phyloP scores from a whole-genome alignment of 306 rosid genomes.

The Boehmeria nivea region DNA sequence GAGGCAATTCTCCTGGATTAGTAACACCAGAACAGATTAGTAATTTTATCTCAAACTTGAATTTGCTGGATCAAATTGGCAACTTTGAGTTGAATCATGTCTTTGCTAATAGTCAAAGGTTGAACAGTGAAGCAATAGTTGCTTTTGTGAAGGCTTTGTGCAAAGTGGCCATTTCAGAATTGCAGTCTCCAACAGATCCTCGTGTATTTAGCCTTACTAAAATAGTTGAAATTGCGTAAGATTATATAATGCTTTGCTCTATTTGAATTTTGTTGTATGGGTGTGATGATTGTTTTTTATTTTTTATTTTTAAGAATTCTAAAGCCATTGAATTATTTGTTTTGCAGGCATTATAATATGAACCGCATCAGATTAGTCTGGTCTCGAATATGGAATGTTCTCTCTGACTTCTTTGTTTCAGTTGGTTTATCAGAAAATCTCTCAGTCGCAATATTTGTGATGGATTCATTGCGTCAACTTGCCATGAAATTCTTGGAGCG shows the following conservation, averaged over 20 bases:
- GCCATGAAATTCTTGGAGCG: conserved; percentile 99
- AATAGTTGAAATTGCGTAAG: conserved; percentile 97
- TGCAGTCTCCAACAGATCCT: conserved; percentile 99
- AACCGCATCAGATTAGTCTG: conserved; percentile 96
- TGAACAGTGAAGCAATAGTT: conserved; percentile 97
- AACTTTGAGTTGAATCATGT: conserved; percentile 96
- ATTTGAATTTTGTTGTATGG: background rate
- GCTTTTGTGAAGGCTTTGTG: conserved; percentile 95
- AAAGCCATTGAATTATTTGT: conserved; percentile 26
- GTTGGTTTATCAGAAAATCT: conserved; percentile 95
- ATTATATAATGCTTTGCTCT: conserved; percentile 17
- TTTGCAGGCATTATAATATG: conserved; percentile 99
- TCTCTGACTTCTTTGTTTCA: conserved; percentile 96
- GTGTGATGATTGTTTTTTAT: conserved; percentile 1
- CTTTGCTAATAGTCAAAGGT: conserved; percentile 96
- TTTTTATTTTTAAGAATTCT: background rate
- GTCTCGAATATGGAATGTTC: conserved; percentile 99
- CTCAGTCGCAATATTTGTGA: conserved; percentile 96
- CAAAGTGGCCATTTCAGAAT: conserved; percentile 85
- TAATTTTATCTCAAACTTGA: conserved; percentile 79
- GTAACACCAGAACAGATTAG: conserved; percentile 89
- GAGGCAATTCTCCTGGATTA: conserved; percentile 65
- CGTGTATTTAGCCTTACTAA: conserved; percentile 99
- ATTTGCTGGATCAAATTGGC: conserved; percentile 95
- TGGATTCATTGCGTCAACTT: conserved; percentile 97